Evolutionary conservation across 257 asterid genomes (phyloP).

Genomic region (Solanum etuberosum): DNA sequence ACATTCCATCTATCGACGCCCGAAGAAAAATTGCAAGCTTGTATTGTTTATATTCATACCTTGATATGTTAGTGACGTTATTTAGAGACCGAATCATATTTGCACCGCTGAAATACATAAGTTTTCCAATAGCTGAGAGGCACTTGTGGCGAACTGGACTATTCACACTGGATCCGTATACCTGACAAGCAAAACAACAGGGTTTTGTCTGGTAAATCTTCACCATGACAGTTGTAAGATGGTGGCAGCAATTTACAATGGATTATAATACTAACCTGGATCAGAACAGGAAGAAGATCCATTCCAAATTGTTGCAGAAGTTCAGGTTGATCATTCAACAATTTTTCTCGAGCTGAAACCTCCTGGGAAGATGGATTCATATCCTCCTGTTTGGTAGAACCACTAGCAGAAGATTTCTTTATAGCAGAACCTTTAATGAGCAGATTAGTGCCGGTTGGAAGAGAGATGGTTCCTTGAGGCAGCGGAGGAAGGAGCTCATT

Average conservation of each 20-base stretch:
- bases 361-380: constrained; percentile 42
- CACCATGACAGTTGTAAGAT: background rate
- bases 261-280: constrained; percentile 52
- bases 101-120: constrained; percentile 87
- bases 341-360: constrained; percentile 64
- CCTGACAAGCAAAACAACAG: constrained; percentile 36
- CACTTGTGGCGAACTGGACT: constrained; percentile 97
- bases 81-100: constrained; percentile 73
- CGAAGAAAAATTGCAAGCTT: background rate
- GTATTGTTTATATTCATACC: constrained; percentile 31
- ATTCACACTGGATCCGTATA: constrained; percentile 95
- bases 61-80: constrained; percentile 68
- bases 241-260: background rate
- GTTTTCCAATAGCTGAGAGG: constrained; percentile 88
- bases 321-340: constrained; percentile 87
- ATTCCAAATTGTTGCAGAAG: constrained; percentile 86
- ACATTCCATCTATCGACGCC: background rate
- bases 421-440: constrained; percentile 46
- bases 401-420: constrained; percentile 52
- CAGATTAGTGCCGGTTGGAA: constrained; percentile 58
- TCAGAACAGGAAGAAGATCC: constrained; percentile 87
- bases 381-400: constrained; percentile 65
- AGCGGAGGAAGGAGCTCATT: constrained; percentile 97
- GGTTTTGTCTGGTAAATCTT: background rate
- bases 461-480: constrained; percentile 88